These are phyloP conservation scores for Cryptosporidium bovis DNA, from an alignment of 169 alveolate genomes.

Conservation along the genomic window DNA sequence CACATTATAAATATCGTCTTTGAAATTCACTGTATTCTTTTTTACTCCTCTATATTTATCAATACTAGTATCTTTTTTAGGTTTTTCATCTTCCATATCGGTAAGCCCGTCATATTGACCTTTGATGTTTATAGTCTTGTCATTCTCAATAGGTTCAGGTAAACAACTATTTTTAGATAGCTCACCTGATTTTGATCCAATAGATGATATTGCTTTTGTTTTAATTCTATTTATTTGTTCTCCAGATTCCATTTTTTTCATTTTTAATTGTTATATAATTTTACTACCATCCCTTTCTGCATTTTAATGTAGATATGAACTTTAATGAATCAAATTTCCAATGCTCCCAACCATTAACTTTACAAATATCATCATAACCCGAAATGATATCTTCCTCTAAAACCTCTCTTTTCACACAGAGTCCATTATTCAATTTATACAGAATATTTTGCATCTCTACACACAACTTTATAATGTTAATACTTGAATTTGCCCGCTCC, in stretches of 20 bases:
- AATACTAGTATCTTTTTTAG: too few relatives aligned
- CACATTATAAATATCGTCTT: neutral
- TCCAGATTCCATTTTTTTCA: constrained; percentile 12
- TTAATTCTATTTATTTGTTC: neutral
- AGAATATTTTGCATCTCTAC: constrained; percentile 32
- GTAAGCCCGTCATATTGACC: constrained; percentile 54
- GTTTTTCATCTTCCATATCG: constrained; percentile 19
- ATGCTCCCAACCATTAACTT: constrained; percentile 30
- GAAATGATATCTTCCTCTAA: constrained; percentile 4
- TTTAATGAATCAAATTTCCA: constrained; percentile 28
- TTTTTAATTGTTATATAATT: neutral
- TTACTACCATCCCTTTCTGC: neutral
- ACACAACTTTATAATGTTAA: constrained; percentile 52
- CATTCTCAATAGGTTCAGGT: constrained; percentile 8
- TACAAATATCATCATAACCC: constrained; percentile 39
- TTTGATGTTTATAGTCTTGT: neutral
- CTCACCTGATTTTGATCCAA: neutral
- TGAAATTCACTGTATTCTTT: neutral
- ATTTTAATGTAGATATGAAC: constrained; percentile 13
- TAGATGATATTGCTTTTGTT: constrained; percentile 7
- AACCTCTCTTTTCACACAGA: constrained; percentile 22
- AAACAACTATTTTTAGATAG: constrained; percentile 19
- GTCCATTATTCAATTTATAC: neutral
- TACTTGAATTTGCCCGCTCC: constrained; percentile 42
- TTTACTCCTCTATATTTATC: too few relatives aligned